Percentiles rank a stretch among this genome's conserved stretches.
These are phyloP conservation scores for Daucus carota DNA, from an alignment of 129 eudicot genomes.

Conservation along the genomic window DNA sequence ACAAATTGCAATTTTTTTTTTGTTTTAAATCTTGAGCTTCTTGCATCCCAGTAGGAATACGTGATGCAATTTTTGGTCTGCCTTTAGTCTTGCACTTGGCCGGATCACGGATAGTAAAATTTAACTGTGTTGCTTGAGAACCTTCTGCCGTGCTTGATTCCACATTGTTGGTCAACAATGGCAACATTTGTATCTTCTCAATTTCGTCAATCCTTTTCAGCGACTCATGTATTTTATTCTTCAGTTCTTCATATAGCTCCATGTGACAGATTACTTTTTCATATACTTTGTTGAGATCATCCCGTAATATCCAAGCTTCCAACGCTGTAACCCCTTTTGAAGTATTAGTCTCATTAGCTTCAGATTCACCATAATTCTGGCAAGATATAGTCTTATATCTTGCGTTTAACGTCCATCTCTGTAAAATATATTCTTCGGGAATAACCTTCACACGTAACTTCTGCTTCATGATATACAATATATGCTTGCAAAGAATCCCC, in stretches of 20 bases:
- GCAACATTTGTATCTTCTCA: background rate
- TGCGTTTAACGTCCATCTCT: no score
- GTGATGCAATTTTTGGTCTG: background rate
- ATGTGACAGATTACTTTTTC: no score
- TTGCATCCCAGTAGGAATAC: background rate
- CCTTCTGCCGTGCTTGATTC: background rate
- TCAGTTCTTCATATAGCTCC: no score
- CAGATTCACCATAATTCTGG: no score
- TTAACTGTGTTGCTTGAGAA: background rate
- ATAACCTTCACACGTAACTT: background rate
- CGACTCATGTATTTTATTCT: no score
- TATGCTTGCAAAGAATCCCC: background rate
- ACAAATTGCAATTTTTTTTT: no score
- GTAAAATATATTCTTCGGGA: background rate
- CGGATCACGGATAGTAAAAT: background rate
- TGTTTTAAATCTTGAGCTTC: background rate
- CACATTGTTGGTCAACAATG: background rate
- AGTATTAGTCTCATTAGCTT: no score
- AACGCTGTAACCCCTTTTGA: no score
- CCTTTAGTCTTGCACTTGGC: background rate
- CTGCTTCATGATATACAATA: background rate
- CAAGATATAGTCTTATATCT: no score
- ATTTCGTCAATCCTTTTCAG: background rate
- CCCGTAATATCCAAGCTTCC: no score
- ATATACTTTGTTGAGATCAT: no score